These are phyloP conservation scores for Syzygium oleosum DNA, from an alignment of 345 rosid species.

Conservation along the genomic window DNA sequence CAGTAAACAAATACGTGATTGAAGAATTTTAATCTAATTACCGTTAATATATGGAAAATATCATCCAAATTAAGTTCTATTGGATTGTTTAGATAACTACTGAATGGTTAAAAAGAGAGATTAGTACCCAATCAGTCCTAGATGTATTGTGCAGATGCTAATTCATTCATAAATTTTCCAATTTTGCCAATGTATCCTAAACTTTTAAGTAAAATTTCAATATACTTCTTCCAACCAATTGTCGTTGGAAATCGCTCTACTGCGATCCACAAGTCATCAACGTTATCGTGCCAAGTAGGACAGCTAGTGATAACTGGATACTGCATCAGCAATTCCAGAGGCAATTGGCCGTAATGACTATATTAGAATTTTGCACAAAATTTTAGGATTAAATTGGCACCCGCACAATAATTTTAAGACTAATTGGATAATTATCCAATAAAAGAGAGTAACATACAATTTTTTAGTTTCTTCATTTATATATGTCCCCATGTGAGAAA, in stretches of 20 bases:
- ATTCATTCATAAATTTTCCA: too few species aligned
- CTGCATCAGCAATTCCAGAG: neutral
- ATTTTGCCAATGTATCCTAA: neutral
- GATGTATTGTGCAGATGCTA: too few species aligned
- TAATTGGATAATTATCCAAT: too few species aligned
- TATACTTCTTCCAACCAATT: neutral
- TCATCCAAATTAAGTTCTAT: neutral
- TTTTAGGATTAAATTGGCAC: too few species aligned
- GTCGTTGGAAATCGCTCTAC: rapidly evolving
- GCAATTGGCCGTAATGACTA: too few species aligned
- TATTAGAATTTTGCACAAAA: too few species aligned
- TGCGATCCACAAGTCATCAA: neutral
- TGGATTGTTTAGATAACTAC: neutral
- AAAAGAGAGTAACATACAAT: neutral
- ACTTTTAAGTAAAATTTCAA: neutral
- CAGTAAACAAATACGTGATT: neutral
- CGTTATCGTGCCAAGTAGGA: neutral
- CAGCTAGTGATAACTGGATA: rapidly evolving
- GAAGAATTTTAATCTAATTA: neutral
- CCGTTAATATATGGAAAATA: neutral
- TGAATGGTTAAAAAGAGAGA: neutral
- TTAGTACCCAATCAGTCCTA: too few species aligned
- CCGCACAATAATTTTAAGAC: rapidly evolving
- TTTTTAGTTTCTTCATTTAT: too few species aligned
- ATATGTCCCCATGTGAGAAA: neutral